These are phyloP conservation scores for Tulasnella sp. DNA, from an alignment of 768 basidiomycete species.

Conservation along the genomic window DNA sequence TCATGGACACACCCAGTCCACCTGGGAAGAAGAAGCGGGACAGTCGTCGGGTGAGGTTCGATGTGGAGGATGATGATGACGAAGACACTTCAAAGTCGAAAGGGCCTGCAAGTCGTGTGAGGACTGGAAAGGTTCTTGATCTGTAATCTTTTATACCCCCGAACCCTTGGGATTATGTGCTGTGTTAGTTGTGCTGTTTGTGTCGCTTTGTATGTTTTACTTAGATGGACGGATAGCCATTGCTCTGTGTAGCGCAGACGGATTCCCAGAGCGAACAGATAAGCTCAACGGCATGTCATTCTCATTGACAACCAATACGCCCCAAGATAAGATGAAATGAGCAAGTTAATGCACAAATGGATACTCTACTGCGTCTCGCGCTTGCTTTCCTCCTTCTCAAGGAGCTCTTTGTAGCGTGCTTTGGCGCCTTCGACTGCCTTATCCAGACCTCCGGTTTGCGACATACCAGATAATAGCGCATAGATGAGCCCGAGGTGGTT, in stretches of 20 bases:
- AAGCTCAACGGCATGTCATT: no score
- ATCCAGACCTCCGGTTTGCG: slow-evolving; percentile 54
- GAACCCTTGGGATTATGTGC: no score
- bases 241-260: no score
- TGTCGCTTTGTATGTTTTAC: no score
- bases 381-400: slow-evolving; percentile 9
- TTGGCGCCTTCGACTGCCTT: slow-evolving; percentile 21
- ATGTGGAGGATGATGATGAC: neutral
- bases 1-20: neutral
- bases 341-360: neutral
- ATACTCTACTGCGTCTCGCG: neutral
- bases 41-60: neutral
- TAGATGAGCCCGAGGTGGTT: slow-evolving; percentile 80
- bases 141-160: no score
- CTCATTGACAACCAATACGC: no score
- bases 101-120: neutral
- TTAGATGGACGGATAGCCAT: no score
- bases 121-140: no score
- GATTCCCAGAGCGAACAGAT: no score
- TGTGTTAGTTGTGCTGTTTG: no score
- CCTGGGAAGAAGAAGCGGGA: no score
- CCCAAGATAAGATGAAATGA: neutral
- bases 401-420: slow-evolving; percentile 16
- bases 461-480: slow-evolving; percentile 59
- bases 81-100: neutral